A percentile compares a stretch with the other conserved stretches of the same genome.
Evolutionary conservation across 768 basidiomycete species (phyloP).

Genomic region (Collybiopsis luxurians): DNA sequence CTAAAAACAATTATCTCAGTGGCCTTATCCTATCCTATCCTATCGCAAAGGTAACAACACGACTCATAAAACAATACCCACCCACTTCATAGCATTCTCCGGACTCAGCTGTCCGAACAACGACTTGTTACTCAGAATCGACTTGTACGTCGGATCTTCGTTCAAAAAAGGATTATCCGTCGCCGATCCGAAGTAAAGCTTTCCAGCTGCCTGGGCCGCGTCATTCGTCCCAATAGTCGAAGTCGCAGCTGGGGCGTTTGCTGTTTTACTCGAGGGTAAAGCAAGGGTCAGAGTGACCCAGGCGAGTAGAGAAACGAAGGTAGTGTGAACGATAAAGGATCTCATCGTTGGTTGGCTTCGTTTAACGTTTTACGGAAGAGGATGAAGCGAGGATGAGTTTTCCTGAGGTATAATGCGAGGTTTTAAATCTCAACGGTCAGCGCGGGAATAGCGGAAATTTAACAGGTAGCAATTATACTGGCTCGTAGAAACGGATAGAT

Average conservation of each 20-base stretch:
- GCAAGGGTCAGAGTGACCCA: background rate
- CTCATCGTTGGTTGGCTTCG: background rate
- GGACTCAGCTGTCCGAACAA: conserved; percentile 38
- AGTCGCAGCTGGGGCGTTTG: conserved; percentile 4
- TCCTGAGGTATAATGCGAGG: background rate
- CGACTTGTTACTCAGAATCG: conserved; percentile 24
- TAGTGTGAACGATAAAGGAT: background rate
- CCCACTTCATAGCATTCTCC: conserved; percentile 40
- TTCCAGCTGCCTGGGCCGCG: conserved; percentile 30
- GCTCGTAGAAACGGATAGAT: background rate
- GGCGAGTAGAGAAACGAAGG: background rate
- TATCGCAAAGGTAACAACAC: background rate
- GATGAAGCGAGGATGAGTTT: background rate
- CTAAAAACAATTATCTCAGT: conserved; percentile 35
- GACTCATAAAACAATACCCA: background rate
- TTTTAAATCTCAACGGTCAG: background rate
- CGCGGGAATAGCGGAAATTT: background rate
- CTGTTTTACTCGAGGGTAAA: conserved; percentile 1
- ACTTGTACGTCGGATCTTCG: conserved; percentile 27
- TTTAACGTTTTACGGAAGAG: background rate
- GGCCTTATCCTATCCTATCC: no score
- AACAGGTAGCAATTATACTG: background rate
- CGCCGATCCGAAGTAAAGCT: conserved; percentile 42
- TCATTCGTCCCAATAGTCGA: conserved; percentile 20
- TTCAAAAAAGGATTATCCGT: conserved; percentile 39